These are phyloP conservation scores for Gymnopus androsaceus DNA, from an alignment of 1,284 basidiomycete genomes.

Conservation along the genomic window DNA sequence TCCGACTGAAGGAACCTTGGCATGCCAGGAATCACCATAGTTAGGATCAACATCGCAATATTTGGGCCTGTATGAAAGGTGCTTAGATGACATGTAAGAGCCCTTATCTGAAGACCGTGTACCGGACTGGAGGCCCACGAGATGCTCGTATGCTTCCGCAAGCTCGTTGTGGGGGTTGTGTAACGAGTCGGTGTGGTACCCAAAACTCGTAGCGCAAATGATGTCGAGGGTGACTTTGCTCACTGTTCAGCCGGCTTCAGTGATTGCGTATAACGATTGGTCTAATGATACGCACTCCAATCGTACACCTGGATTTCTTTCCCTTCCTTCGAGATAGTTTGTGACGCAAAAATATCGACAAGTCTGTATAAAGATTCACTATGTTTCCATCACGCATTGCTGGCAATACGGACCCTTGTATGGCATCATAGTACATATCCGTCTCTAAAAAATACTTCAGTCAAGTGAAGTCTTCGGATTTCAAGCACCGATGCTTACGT, in stretches of 20 bases:
- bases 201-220: constrained; percentile 53
- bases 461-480: not conserved
- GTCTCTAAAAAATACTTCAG: constrained; percentile 35
- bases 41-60: constrained; percentile 37
- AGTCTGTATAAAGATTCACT: constrained; percentile 32
- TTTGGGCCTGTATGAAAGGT: no score
- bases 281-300: constrained; percentile 41
- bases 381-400: no score
- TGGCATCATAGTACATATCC: constrained; percentile 49
- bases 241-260: constrained; percentile 33
- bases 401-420: constrained; percentile 39
- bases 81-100: no score
- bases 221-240: constrained; percentile 54
- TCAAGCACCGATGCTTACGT: constrained; percentile 34
- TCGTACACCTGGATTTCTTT: constrained; percentile 43
- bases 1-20: constrained; percentile 30
- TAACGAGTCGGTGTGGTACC: constrained; percentile 46
- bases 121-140: constrained; percentile 45
- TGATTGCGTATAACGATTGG: not conserved
- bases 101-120: no score
- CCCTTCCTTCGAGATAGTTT: constrained; percentile 25
- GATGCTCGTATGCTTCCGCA: constrained; percentile 44
- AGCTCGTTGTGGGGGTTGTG: constrained; percentile 48
- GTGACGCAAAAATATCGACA: constrained; percentile 35
- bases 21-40: constrained; percentile 43